Base-by-base conservation (phyloP, 1,284 basidiomycete species). In the Flammula alnicola region DNA sequence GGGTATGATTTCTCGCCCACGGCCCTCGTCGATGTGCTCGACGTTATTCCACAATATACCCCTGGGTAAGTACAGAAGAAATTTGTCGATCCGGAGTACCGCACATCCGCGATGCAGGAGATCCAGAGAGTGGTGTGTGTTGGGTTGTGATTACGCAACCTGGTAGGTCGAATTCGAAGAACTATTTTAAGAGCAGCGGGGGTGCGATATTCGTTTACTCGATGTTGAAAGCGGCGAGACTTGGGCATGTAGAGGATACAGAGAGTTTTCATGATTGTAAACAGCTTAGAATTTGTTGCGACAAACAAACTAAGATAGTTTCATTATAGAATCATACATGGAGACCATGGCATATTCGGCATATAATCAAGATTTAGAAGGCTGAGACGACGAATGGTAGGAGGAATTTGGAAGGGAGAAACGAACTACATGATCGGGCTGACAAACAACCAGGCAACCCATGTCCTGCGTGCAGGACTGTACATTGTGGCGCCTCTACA, bases 141-240 rank as follows among this genome's bases (percentile, higher is more conserved):
- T 79, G 77, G 77, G 67, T 78, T 23, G 76, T 79, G 5, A 66
- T 79, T 35, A 74, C 73, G 5, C 69, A 77, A 56, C 75, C 77
- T n/a, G 76, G 74, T 10, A 59, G 75, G 10, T 60, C 61, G n/a
- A n/a, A n/a, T n/a, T n/a, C n/a, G 35, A 66, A 67, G 14, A 80
- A 80, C 53, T 79, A 79, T 51, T 76, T 78, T 52, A 77, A 80
- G 66, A 77, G 75, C 61, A 76, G 74, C 48, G 76, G 71, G 0
- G 59, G 68, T 4, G 66, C 71, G 29, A 79, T 79, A 77, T 78
- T 73, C 52, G 71, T 78, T 2, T 79, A 79, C 56, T 51, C 75
- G 2, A 50, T 78, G 22, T 58, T 79, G 53, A 76, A 75, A 52
- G 74, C 66, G 2, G 71, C 77, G 14, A 65, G 77, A 39, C 54